Evolutionary conservation across 2,329 filamentous ascomycete species (phyloP).

Genomic region (Fusarium illudens): DNA sequence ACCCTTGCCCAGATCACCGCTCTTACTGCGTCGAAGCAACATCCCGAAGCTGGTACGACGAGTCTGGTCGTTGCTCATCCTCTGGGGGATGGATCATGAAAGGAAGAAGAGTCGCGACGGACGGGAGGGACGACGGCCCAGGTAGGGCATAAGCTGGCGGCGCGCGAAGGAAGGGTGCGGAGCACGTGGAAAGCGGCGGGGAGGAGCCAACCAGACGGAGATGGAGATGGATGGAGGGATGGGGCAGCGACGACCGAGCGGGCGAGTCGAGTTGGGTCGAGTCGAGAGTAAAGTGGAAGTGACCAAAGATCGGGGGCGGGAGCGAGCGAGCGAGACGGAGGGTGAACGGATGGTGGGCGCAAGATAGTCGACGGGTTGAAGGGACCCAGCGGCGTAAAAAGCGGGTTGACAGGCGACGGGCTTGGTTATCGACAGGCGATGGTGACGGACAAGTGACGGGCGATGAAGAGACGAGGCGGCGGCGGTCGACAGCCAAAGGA

Average conservation of each 20-base stretch:
- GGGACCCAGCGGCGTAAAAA: conserved; percentile 9
- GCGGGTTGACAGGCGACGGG: conserved; percentile 16
- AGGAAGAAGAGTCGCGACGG: conserved; percentile 36
- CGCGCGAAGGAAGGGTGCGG: conserved; percentile 31
- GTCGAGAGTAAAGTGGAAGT: conserved; percentile 31
- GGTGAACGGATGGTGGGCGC: conserved; percentile 12
- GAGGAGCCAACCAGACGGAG: conserved; percentile 2
- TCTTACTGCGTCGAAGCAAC: conserved; percentile 74
- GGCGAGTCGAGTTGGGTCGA: conserved; percentile 14
- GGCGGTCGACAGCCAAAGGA: not conserved
- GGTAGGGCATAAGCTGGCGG: conserved; percentile 29
- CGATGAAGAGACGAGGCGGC: not conserved
- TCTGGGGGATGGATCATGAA: conserved; percentile 39
- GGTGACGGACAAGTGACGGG: conserved; percentile 1
- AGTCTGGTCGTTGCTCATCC: conserved; percentile 45
- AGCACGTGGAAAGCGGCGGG: conserved; percentile 36
- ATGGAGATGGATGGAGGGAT: conserved; percentile 8
- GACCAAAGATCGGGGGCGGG: conserved; percentile 15
- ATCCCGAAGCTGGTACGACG: conserved; percentile 60
- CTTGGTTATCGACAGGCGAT: conserved; percentile 8
- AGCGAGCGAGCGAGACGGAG: conserved; percentile 26
- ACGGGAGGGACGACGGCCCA: conserved; percentile 20
- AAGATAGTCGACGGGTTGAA: conserved; percentile 18
- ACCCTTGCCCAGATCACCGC: conserved; percentile 68
- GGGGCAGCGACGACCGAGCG: conserved; percentile 20